These are phyloP conservation scores for Microthyrium microscopicum DNA, from an alignment of 2,329 filamentous ascomycete genomes.

Conservation along the genomic window DNA sequence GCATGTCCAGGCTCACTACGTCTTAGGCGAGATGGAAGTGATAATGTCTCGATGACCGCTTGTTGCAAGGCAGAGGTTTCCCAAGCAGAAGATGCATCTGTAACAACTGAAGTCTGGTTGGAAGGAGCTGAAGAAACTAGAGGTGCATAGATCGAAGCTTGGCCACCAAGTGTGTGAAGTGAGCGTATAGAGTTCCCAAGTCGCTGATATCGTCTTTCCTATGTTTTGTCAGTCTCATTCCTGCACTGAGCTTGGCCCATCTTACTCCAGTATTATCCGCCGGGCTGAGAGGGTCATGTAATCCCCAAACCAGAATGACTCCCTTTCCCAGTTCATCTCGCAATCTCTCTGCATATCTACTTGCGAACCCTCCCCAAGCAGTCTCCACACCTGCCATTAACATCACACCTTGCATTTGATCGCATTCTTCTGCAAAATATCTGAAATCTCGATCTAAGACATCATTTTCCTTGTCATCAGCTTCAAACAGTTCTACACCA, in stretches of 20 bases:
- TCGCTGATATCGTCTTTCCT: constrained; percentile 47
- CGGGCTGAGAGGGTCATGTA: constrained; percentile 39
- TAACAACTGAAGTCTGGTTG: constrained; percentile 38
- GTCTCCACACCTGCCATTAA: constrained; percentile 35
- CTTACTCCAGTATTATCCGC: constrained; percentile 9
- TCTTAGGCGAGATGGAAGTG: constrained; percentile 56
- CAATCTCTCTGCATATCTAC: constrained; percentile 42
- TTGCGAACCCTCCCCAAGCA: constrained; percentile 32
- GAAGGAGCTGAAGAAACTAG: constrained; percentile 24
- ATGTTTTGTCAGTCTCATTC: constrained; percentile 8
- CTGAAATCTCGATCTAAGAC: constrained; percentile 80
- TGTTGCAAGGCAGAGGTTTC: constrained; percentile 62
- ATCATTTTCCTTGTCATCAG: constrained; percentile 50
- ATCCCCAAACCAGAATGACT: constrained; percentile 73
- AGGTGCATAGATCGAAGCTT: constrained; percentile 65
- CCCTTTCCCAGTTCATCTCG: constrained; percentile 78
- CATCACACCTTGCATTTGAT: constrained; percentile 80
- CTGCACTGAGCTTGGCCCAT: constrained; percentile 13
- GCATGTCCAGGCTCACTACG: constrained; percentile 18
- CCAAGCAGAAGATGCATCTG: constrained; percentile 57
- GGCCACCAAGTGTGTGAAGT: constrained; percentile 48
- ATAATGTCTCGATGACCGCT: constrained; percentile 61
- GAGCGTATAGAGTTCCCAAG: constrained; percentile 60
- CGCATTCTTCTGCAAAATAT: constrained; percentile 81
- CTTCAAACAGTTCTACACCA: constrained; percentile 53